A percentile compares a stretch with the other conserved stretches of the same genome.
phyloP scores from a whole-genome alignment of 2,329 filamentous ascomycete genomes.

The Xylariaceae sp. region DNA sequence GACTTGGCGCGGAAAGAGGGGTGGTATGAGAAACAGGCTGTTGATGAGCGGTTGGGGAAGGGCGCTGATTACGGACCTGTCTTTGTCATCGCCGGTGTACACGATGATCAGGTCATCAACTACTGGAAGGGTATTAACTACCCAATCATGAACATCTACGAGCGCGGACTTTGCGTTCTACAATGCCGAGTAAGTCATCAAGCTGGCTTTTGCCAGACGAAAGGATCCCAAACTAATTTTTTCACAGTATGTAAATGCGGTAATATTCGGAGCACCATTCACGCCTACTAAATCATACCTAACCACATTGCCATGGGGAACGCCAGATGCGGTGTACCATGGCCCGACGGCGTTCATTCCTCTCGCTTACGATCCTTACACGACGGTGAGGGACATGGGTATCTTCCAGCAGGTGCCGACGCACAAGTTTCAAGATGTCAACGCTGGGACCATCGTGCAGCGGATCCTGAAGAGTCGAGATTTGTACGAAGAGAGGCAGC shows the following conservation, averaged over 20 bases:
- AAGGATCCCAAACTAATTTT: constrained; percentile 6
- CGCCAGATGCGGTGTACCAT: constrained; percentile 83
- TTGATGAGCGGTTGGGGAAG: constrained; percentile 60
- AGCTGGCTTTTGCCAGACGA: not conserved
- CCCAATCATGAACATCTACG: constrained; percentile 99
- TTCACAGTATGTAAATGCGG: constrained; percentile 75
- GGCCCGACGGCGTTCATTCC: constrained; percentile 93
- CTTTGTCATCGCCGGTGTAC: constrained; percentile 89
- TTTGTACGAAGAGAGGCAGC: constrained; percentile 87
- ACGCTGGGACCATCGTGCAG: constrained; percentile 87
- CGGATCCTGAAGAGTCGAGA: constrained; percentile 84
- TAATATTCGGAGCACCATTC: constrained; percentile 89
- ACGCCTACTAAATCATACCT: constrained; percentile 79
- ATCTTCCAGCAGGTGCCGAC: constrained; percentile 77
- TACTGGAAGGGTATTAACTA: constrained; percentile 97
- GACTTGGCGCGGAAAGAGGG: constrained; percentile 63
- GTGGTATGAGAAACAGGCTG: constrained; percentile 70
- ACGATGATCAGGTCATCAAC: constrained; percentile 94
- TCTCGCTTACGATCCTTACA: constrained; percentile 76
- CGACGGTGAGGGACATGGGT: constrained; percentile 73
- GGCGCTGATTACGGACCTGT: constrained; percentile 76
- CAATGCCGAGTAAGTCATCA: constrained; percentile 73
- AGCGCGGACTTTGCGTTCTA: constrained; percentile 89
- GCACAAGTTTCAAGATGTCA: constrained; percentile 83
- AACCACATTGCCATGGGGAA: constrained; percentile 67